Evolutionary conservation across 768 basidiomycete genomes (phyloP).

Genomic region (Brasilioporus rufonigricans): DNA sequence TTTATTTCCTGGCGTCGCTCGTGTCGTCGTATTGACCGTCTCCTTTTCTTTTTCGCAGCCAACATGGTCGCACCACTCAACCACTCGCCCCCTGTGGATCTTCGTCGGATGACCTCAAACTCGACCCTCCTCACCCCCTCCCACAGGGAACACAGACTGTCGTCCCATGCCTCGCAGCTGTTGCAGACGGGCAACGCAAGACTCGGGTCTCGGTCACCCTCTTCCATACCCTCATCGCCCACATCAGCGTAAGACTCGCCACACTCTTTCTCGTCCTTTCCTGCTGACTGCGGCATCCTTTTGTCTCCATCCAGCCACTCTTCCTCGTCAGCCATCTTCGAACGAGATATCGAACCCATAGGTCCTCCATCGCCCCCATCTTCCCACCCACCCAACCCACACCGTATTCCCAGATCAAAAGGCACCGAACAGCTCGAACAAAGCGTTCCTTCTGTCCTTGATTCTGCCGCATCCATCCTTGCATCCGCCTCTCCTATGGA

Average conservation of each 20-base stretch:
- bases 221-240: slow-evolving; percentile 77
- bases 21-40: background rate
- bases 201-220: slow-evolving; percentile 63
- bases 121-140: slow-evolving; percentile 41
- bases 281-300: slow-evolving; percentile 6
- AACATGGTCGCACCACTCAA: slow-evolving; percentile 17
- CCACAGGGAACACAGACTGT: slow-evolving; percentile 38
- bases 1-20: background rate
- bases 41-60: slow-evolving; percentile 5
- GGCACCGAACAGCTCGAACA: slow-evolving; percentile 73
- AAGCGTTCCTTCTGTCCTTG: slow-evolving; percentile 81
- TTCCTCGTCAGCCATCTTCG: slow-evolving; percentile 87
- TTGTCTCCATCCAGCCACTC: slow-evolving; percentile 44
- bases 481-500: slow-evolving; percentile 44
- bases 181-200: slow-evolving; percentile 41
- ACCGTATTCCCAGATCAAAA: slow-evolving; percentile 70
- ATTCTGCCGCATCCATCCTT: slow-evolving; percentile 77
- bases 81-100: slow-evolving; percentile 41
- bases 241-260: slow-evolving; percentile 63
- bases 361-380: slow-evolving; percentile 36
- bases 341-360: slow-evolving; percentile 80
- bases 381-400: slow-evolving; percentile 55
- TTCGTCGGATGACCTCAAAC: slow-evolving; percentile 56
- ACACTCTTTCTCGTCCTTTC: slow-evolving; percentile 1
- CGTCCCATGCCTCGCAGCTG: slow-evolving; percentile 47